Base-by-base conservation (phyloP, 371 early-diverging fungal genomes). In the Mucor indicus region DNA sequence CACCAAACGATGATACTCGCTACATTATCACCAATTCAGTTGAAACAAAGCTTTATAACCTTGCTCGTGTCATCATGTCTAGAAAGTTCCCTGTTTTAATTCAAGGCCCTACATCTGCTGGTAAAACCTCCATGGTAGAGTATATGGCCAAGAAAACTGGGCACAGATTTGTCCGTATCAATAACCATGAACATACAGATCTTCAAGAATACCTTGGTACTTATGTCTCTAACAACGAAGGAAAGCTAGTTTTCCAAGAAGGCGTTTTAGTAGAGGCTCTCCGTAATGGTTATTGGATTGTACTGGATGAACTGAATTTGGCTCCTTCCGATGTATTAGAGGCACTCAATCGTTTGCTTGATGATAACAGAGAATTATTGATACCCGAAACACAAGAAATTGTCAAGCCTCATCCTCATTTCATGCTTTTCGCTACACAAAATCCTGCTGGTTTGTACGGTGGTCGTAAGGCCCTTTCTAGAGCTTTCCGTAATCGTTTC, bases 151-250 rank as follows among this genome's bases (percentile, higher is more conserved):
- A 90, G 41, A 68, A 79, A 39, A 91, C 94, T 0, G 92, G 93
- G 9, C 98, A 96, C 73, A 78, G 81, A 15, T 94, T 99, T 67
- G 93, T 99, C 7, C 89, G 99, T 53, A 96, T 99, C 72, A 99
- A 99, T 79, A 99, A 99, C 69, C 99, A 99, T 75, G 99, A 99
- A 70, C 98, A 99, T 67, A 99, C 99, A 1, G 99, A 99, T 63
- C 57, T 98, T 44, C 92, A 96, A 66, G 99, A 99, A 69, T 99
- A 99, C 66, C 74, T 99, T 30, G 99, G 99, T 44, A 85, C 89
- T 0, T 98, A 98, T 60, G 85, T 91, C 0, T 84, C 89, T 4
- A 85, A 88, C 54, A 63, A 69, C 1, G 83, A 89, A 36, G 96
- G 96, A 4, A 78, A 83, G 47, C 78, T 96, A 15, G 91, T 90